Base-by-base conservation (phyloP, 2,329 filamentous ascomycete species). In the Salinomyces thailandicus region DNA sequence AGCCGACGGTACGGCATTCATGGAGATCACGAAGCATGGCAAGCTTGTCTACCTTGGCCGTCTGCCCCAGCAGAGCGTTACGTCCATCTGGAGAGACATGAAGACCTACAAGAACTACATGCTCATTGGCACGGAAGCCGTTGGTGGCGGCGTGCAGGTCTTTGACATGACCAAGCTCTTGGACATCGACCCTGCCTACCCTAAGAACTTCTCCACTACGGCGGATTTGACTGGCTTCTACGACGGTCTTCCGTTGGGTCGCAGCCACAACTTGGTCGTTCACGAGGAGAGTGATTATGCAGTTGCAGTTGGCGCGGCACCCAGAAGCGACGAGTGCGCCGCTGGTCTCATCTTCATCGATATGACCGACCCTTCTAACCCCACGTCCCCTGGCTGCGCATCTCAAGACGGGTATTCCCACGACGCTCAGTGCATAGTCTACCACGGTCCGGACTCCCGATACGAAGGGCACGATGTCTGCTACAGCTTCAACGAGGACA, bases 161-260 rank as follows among this genome's bases (percentile, higher is more conserved):
- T 79, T 79, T 49, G 75, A 79, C 55, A 67, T 77, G 69, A 67
- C 62, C 48, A 76, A 68, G 60, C 60, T 74, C n/a, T 59, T 71
- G 36, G 57, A 58, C 24, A 51, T 73, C 39, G 59, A 67, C 53
- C 62, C 64, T 1, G 57, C 53, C 2, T 55, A 42, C 16, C 67
- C 62, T 4, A 57, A 53, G 12, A 61, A 52, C 27, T 72, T 71
- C 44, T 46, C 51, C 53, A 62, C 62, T n/a, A 40, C 39, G 13
- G 51, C 37, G 12, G 65, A 67, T 36, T 50, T 69, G 40, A 61
- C 64, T 30, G 55, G 54, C 15, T 58, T 59, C 46, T 67, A 59
- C 49, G 58, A 54, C 36, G 59, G 54, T 22, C 58, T 67, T 0
- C 64, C 64, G n/a, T 49, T 58, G 36, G 69, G 69, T 13, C 60